These are phyloP conservation scores for Malus hybrid DNA, from an alignment of 331 rosid genomes.

Conservation along the genomic window DNA sequence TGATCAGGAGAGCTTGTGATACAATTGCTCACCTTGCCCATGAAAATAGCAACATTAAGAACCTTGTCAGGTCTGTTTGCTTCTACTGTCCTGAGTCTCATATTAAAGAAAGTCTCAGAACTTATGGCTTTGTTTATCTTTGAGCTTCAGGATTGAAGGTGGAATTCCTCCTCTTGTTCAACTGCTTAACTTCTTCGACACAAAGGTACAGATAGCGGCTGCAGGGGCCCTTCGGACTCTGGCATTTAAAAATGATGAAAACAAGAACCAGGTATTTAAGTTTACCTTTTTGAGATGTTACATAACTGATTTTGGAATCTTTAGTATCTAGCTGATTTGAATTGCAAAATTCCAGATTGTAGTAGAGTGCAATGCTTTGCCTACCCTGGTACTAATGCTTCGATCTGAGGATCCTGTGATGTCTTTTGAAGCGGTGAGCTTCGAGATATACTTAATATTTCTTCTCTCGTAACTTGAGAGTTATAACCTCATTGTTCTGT, in stretches of 20 bases:
- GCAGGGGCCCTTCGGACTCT: slow-evolving; percentile 62
- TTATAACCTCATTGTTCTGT: background rate
- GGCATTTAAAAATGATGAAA: slow-evolving; percentile 55
- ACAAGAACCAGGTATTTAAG: slow-evolving; percentile 42
- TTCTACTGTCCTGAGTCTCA: background rate
- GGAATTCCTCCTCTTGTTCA: slow-evolving; percentile 67
- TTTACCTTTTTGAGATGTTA: background rate
- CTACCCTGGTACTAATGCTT: slow-evolving; percentile 27
- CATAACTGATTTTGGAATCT: background rate
- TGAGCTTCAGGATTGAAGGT: slow-evolving; percentile 47
- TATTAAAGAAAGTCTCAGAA: background rate
- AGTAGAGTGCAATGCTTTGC: slow-evolving; percentile 21
- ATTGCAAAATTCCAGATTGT: slow-evolving; percentile 23
- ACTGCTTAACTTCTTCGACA: slow-evolving; percentile 43
- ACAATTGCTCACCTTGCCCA: slow-evolving; percentile 20
- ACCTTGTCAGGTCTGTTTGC: slow-evolving; percentile 12
- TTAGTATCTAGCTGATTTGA: slow-evolving; percentile 13
- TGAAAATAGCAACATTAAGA: slow-evolving; percentile 24
- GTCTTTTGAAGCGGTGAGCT: slow-evolving; percentile 27
- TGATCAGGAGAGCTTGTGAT: slow-evolving; percentile 13
- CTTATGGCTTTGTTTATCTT: background rate
- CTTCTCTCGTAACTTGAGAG: background rate
- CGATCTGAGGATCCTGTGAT: slow-evolving; percentile 20
- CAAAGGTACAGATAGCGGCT: slow-evolving; percentile 56
- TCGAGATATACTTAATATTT: background rate